Evolutionary conservation across 192 early-diverging fungal species (phyloP).

Genomic region (Globomyces pollinis-pini): DNA sequence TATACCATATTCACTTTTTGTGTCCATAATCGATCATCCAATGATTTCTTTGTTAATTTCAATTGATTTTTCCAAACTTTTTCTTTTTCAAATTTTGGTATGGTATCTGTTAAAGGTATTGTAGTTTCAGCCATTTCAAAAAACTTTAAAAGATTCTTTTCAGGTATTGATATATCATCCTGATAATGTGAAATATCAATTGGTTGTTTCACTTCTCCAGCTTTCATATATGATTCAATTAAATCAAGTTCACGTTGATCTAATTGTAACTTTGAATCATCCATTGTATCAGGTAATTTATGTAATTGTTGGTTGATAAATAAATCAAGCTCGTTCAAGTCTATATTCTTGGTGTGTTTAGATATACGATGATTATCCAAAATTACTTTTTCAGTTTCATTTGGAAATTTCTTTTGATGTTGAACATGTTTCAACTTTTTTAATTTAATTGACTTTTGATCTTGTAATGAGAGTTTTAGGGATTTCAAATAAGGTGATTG

Average conservation of each 20-base stretch:
- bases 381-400: too few relatives aligned
- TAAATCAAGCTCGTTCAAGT: not conserved
- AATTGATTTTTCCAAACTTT: not conserved
- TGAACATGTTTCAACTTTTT: too few relatives aligned
- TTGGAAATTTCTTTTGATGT: too few relatives aligned
- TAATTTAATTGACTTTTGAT: too few relatives aligned
- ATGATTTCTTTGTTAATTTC: not conserved
- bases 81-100: not conserved
- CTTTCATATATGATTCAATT: not conserved
- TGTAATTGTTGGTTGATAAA: not conserved
- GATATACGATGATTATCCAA: too few relatives aligned
- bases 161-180: not conserved
- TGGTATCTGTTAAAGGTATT: not conserved
- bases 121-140: not conserved
- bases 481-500: too few relatives aligned
- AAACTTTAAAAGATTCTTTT: conserved; percentile 8
- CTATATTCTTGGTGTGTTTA: not conserved
- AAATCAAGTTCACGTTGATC: not conserved
- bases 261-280: not conserved
- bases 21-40: conserved; percentile 7
- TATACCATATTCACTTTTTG: conserved; percentile 8
- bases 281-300: not conserved
- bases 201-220: not conserved
- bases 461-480: too few relatives aligned
- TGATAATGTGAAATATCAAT: not conserved